Evolutionary conservation across 352 stramenopile species (phyloP), one percentile per base, ranked within the genome.

Genomic region (Phytophthora kernoviae): DNA sequence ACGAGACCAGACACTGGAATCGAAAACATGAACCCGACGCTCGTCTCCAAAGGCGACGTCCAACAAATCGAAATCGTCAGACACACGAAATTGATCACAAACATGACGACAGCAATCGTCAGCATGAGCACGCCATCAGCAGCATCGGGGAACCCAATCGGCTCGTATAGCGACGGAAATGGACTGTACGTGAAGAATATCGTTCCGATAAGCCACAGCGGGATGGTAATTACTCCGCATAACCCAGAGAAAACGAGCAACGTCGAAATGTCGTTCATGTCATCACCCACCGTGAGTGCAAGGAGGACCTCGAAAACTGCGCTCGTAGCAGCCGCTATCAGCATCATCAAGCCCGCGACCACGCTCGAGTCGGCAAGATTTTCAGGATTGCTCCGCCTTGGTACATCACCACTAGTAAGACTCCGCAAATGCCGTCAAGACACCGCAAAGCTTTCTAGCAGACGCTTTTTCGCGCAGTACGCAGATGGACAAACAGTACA

Each of bases 401-500:
- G 63, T 69, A 82, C 53, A 80, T 57, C 34, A 84, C 63, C n/a
- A 82, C 62, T 40, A 83, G 49, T 36, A 60, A 69, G 27, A 86
- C 76, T 22, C 76, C 3, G 40, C 56, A 45, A 87, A 79, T 14
- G 74, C 62, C 36, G 53, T 58, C 32, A 79, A 33, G 1, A 84
- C 72, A 6, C 69, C 72, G 17, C 56, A 62, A 17, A 84, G 47
- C 27, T 85, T 84, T 24, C 56, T 46, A 21, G 57, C 27, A 17
- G 62, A 69, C 36, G 73, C 36, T 34, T 66, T 62, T 39, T 84
- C 77, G 60, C 64, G 45, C 39, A 87, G 54, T 5, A 83, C 73
- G 56, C 75, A 88, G 40, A 85, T 73, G 15, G 78, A 88, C 48
- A 88, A 85, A 56, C 69, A 83, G 68, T 82, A 85, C 5, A 84